Conservation (phyloP, 257 asterid genomes). For the Buddleja alternifolia region DNA sequence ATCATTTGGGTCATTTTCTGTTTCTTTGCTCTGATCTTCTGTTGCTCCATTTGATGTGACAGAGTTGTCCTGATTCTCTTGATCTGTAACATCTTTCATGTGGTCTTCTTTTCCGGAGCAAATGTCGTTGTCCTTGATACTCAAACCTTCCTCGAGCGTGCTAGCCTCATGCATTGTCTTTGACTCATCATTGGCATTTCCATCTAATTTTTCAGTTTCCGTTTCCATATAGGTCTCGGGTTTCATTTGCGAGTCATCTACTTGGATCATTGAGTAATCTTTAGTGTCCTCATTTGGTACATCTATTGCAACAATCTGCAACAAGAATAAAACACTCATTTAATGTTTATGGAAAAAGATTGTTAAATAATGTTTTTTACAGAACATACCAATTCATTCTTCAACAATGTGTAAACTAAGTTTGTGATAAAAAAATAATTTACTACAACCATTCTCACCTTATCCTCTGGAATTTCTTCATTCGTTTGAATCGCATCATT, state of each 20-base stretch:
- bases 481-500: conserved; percentile 6
- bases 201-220: conserved; percentile 1
- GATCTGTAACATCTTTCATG: neutral
- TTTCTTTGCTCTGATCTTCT: conserved; percentile 23
- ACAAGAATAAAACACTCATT: conserved; percentile 8
- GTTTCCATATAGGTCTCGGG: conserved; percentile 9
- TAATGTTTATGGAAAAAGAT: neutral
- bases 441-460: conserved; percentile 22
- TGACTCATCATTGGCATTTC: conserved; percentile 3
- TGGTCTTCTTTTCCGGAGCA: neutral
- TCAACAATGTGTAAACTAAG: neutral
- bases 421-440: neutral
- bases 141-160: neutral
- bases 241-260: too few relatives aligned
- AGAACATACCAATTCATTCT: conserved; percentile 12
- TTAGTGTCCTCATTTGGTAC: conserved; percentile 18
- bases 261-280: conserved; percentile 15
- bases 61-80: conserved; percentile 12
- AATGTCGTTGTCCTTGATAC: conserved; percentile 3
- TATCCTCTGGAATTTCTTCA: conserved; percentile 29
- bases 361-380: neutral
- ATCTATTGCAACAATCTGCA: conserved; percentile 26
- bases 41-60: conserved; percentile 9
- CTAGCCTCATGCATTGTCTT: conserved; percentile 1
- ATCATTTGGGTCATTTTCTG: conserved; percentile 17